Base-by-base conservation (phyloP, 1,284 basidiomycete genomes). In the Golubevia pallescens region DNA sequence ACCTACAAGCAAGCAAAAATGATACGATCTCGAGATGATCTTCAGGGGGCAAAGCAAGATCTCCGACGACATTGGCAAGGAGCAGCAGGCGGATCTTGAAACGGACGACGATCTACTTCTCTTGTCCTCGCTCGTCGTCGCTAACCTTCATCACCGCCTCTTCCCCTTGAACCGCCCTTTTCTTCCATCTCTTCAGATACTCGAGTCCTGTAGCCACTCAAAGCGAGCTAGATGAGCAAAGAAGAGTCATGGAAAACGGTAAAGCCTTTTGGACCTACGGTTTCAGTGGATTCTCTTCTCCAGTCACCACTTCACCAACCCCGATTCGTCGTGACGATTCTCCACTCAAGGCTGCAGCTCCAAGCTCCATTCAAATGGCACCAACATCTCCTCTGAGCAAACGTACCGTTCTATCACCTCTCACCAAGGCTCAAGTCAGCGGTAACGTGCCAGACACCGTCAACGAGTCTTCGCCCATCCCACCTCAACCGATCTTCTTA, bases 181-280 rank as follows among this genome's bases (percentile, higher is more conserved):
- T 59, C 58, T 51, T 23, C 16, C 20, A 14, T 51, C 58, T 13
- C 23, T 67, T 57, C 57, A 76, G 77, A 65, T 80, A 78, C 61
- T 80, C 77, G 23, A 61, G 77, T 48, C 77, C 77, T 24, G 77
- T 78, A 28, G 74, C 77, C 13, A 80, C 77, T 1, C 77, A 80
- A 61, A 61, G 58, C 19, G 77, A 80, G 58, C 65, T 69, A 58
- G 75, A 80, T 53, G 71, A 69, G 28, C 75, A 75, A 54, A 71
- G 70, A 52, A 68, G 70, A 60, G 66, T 75, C 62, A 70, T 75
- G 70, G 73, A 69, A 1, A 63, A 71, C 20, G 72, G 69, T 32
- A 48, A 48, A 48, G 16, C 42, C 13, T 48, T 10, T 10, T 48
- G 42, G 42, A 48, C 13, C 42, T 48, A 48, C 42, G 42, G 42